These are phyloP conservation scores for Ceratobasidium sp. DNA, from an alignment of 1,284 basidiomycete genomes.

Conservation along the genomic window DNA sequence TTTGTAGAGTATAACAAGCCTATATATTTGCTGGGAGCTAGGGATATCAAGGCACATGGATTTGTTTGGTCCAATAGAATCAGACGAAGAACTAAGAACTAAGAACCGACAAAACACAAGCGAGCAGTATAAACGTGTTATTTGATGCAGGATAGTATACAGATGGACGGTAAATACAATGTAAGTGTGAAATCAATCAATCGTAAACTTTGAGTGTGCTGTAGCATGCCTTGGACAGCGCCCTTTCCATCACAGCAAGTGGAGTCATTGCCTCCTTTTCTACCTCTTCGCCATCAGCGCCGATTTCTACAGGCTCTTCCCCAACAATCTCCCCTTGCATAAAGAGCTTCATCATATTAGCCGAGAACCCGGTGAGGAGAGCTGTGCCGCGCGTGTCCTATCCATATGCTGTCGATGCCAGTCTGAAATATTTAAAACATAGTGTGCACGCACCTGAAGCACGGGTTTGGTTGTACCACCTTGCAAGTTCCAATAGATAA, in stretches of 20 bases:
- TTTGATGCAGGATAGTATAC: too few relatives aligned
- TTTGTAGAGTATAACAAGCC: too few relatives aligned
- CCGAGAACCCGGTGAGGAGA: conserved; percentile 75
- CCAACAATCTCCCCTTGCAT: conserved; percentile 64
- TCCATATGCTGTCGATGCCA: neutral
- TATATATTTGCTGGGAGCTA: too few relatives aligned
- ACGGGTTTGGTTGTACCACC: conserved; percentile 5
- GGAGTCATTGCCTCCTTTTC: conserved; percentile 49
- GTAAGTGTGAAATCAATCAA: conserved; percentile 38
- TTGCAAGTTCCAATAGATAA: conserved; percentile 55
- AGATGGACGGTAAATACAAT: neutral
- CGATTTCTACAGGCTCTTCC: conserved; percentile 20
- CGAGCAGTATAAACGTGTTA: too few relatives aligned
- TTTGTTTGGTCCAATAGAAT: too few relatives aligned
- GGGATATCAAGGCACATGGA: too few relatives aligned
- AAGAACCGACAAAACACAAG: too few relatives aligned
- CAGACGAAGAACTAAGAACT: too few relatives aligned
- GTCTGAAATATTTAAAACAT: too few relatives aligned
- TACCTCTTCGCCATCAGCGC: conserved; percentile 56
- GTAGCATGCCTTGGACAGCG: conserved; percentile 65
- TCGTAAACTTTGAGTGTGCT: conserved; percentile 54
- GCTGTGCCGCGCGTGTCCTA: conserved; percentile 66
- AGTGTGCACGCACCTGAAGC: neutral
- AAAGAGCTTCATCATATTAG: conserved; percentile 76
- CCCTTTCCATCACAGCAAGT: conserved; percentile 65